Percentiles rank a stretch among this genome's conserved stretches.
phyloP scores from a whole-genome alignment of 1,139 yeast species.

The Saccharomycopsis hybrid region DNA sequence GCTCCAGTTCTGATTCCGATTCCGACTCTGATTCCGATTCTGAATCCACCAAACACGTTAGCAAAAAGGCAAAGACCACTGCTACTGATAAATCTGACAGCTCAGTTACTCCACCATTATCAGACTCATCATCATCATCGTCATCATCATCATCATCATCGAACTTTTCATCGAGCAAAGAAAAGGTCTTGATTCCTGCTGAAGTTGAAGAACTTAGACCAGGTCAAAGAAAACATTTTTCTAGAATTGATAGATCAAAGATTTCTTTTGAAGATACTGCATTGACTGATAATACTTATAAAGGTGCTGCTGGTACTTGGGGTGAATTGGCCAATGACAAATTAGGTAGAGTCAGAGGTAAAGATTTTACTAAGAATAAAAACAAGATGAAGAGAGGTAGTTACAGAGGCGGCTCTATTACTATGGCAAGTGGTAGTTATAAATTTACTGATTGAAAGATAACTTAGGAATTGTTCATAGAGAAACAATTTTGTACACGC shows the following conservation, averaged over 20 bases:
- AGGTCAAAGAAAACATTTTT: constrained; percentile 82
- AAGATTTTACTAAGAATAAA: constrained; percentile 93
- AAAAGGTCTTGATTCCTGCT: constrained; percentile 39
- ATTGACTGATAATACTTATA: constrained; percentile 83
- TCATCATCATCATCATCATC: too few relatives aligned
- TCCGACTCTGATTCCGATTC: constrained; percentile 21
- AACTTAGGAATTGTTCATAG: too few relatives aligned
- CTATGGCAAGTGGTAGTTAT: constrained; percentile 83
- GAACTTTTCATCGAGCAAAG: too few relatives aligned
- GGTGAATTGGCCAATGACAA: constrained; percentile 91
- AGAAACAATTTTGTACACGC: too few relatives aligned
- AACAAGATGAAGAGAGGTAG: constrained; percentile 98
- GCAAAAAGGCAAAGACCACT: constrained; percentile 9
- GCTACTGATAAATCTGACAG: constrained; percentile 20
- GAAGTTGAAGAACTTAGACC: constrained; percentile 41
- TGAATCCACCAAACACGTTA: constrained; percentile 23
- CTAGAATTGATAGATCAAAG: constrained; percentile 80
- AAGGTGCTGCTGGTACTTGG: constrained; percentile 99
- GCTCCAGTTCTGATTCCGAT: constrained; percentile 16
- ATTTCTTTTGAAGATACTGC: constrained; percentile 60
- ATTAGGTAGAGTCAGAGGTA: constrained; percentile 81
- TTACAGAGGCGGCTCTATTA: constrained; percentile 91
- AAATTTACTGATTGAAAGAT: constrained; percentile 87
- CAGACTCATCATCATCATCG: constrained; percentile 25
- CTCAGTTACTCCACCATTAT: constrained; percentile 20